Evolutionary conservation across 768 basidiomycete species (phyloP), one percentile per base, ranked within the genome.

Genomic region (Pulveroboletus sp.): DNA sequence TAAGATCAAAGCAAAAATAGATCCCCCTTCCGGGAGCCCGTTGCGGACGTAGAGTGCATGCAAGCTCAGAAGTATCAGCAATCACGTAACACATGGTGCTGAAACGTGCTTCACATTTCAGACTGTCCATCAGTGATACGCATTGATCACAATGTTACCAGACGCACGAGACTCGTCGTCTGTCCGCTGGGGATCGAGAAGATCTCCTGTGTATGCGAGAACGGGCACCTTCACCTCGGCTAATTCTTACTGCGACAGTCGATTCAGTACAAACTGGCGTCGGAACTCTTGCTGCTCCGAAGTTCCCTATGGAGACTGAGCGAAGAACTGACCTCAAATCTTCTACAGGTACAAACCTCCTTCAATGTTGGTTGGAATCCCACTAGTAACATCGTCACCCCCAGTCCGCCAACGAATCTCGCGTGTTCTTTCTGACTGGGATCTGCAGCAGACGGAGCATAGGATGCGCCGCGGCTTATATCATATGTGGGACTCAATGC

Each of bases 401-500:
- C 75, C 1, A 64, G 61, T 0, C 55, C 43, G 17, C 44, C 43
- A 9, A 48, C 48, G 44, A 57, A 61, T 24, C 42, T 59, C 5
- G 55, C 65, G 6, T 51, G 26, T n/a, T 40, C 14, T 38, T 77
- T 71, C 8, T 50, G 33, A 8, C 47, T 21, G 52, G 80, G 79
- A 11, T 75, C 77, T 1, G 61, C 47, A 27, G 65, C 49, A n/a
- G 27, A 43, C 0, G 56, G 14, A 24, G 73, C 50, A 50, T 62
- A 79, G 0, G 24, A 12, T 5, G 52, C 57, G 18, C 30, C 14
- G 38, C 69, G 68, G 36, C 69, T 51, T 11, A 66, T 57, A 3
- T 74, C 73, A 32, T 73, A 75, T 0, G 73, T 74, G 46, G 65
- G 55, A 43, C 68, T 73, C 6, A 76, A 67, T 0, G 78, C 65